Base-by-base conservation (phyloP, 2,329 filamentous ascomycete species). In the Claviceps lovelessii region DNA sequence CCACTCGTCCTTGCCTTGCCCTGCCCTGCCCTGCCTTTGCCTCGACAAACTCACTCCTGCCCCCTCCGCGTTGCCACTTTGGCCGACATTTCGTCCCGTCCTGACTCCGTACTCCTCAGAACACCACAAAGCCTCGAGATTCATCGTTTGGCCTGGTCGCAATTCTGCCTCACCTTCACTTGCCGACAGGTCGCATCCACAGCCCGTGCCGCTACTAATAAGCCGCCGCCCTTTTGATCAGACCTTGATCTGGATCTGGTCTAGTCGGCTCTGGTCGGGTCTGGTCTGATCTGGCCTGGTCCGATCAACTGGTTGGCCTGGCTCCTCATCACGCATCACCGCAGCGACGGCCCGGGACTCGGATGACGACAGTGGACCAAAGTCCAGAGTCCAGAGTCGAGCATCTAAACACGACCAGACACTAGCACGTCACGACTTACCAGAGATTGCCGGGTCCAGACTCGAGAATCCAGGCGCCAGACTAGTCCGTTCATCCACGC, bases 291-390 rank as follows among this genome's bases (percentile, higher is more conserved):
- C 15, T 45, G 19, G 19, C 9, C 23, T 45, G 42, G 42, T 45
- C 42, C 23, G 15, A 47, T n/a, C 10, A 37, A 17, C 13, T 44
- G 28, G 33, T 46, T 17, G 29, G 29, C 29, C 29, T 49, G 41
- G 29, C 13, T 37, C 45, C 28, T 15, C 50, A 49, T 56, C 55
- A 56, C 55, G 28, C 50, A 49, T 56, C 55, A 56, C 55, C 35
- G 49, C 42, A 37, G 55, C 55, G 55, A 56, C 55, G n/a, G 44
- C 5, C 42, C 42, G 17, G 37, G 37, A 37, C n/a, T 46, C 11
- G 19, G 44, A 28, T 46, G 44, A 46, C 44, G 44, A 46, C 44
- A 46, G 19, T 29, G 44, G 44, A 6, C 44, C 37, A 5, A 4
- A 41, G 37, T 2, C 37, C 37, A 41, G 37, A 15, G 37, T 41